Evolutionary conservation across 352 stramenopile genomes (phyloP).

Genomic region (Pythium angustatum): DNA sequence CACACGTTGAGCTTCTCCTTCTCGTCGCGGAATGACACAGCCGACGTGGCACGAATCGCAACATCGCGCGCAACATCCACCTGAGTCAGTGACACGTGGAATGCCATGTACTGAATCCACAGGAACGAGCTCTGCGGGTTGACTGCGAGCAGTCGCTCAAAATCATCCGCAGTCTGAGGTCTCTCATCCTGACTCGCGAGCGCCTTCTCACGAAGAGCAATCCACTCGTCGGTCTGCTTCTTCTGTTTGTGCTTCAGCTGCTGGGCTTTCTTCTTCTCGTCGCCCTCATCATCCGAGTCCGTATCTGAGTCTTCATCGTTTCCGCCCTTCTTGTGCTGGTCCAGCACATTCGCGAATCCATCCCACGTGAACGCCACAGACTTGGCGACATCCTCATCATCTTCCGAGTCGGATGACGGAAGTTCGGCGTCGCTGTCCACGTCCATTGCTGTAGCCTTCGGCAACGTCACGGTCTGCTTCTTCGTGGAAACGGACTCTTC

Average conservation of each 20-base stretch:
- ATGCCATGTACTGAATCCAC: constrained; percentile 99
- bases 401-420: constrained; percentile 65
- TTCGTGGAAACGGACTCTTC: constrained; percentile 33
- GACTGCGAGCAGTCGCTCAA: constrained; percentile 93
- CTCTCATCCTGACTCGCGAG: constrained; percentile 92
- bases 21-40: constrained; percentile 95
- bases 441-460: constrained; percentile 38
- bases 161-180: constrained; percentile 93
- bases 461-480: constrained; percentile 27
- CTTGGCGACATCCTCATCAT: constrained; percentile 38
- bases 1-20: constrained; percentile 98
- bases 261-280: constrained; percentile 66
- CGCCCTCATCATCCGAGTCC: constrained; percentile 43
- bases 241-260: constrained; percentile 89
- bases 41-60: constrained; percentile 90
- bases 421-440: constrained; percentile 52
- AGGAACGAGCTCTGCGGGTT: constrained; percentile 95
- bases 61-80: constrained; percentile 92
- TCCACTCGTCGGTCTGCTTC: constrained; percentile 94
- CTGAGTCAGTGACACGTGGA: constrained; percentile 95
- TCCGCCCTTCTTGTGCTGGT: constrained; percentile 42
- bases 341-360: constrained; percentile 77
- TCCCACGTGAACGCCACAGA: constrained; percentile 89
- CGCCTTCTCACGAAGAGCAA: constrained; percentile 92
- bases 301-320: constrained; percentile 49